Evolutionary conservation across 164 flowering plant species (phyloP).

Genomic region (Saururus chinensis): DNA sequence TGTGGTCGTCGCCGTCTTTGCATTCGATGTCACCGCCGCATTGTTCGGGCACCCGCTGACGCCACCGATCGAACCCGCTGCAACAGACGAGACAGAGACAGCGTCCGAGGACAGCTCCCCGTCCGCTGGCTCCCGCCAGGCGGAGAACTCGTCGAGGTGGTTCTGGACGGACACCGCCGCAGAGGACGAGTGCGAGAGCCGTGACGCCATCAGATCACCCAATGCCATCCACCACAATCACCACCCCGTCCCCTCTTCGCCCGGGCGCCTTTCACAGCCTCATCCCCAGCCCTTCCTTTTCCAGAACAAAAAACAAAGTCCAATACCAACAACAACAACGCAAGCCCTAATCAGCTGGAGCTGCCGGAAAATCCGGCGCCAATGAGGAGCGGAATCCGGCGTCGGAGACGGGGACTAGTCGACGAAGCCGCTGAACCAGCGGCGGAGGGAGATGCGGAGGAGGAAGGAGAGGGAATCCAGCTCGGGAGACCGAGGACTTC

Average conservation of each 20-base stretch:
- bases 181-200: constrained; percentile 55
- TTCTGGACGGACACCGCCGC: constrained; percentile 37
- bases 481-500: constrained; percentile 14
- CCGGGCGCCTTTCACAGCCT: constrained; percentile 14
- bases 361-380: background rate
- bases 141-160: constrained; percentile 45
- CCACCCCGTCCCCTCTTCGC: too few relatives aligned
- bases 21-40: constrained; percentile 27
- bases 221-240: constrained; percentile 62
- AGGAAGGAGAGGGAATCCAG: constrained; percentile 61
- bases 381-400: background rate
- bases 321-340: too few relatives aligned
- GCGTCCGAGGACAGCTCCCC: background rate
- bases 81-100: background rate
- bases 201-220: constrained; percentile 88
- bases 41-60: background rate
- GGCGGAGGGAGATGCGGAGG: constrained; percentile 55
- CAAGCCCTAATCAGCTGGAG: background rate
- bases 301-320: background rate
- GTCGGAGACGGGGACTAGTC: constrained; percentile 27
- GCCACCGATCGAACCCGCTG: background rate
- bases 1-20: constrained; percentile 28
- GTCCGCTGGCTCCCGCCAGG: constrained; percentile 16
- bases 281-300: constrained; percentile 3
- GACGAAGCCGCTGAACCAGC: constrained; percentile 79